Conservation (phyloP, 306 rosid genomes). For the Lotus japonicus region DNA sequence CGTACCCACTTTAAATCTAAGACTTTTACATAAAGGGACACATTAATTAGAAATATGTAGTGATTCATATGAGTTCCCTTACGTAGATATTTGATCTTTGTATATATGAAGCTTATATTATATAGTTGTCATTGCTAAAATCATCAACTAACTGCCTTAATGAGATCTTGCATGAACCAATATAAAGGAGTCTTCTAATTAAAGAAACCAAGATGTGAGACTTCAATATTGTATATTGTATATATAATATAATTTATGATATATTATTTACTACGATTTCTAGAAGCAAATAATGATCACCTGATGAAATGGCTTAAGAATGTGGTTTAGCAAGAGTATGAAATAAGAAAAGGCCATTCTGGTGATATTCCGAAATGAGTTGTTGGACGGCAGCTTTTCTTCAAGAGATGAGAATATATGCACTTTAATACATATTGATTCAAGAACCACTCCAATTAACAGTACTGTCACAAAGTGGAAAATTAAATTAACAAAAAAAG, state of each 20-base stretch:
- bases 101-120: not conserved
- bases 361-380: not conserved
- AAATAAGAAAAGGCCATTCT: constrained; percentile 11
- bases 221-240: not conserved
- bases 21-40: too few species aligned
- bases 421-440: too few species aligned
- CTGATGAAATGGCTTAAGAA: not conserved
- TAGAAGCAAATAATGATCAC: not conserved
- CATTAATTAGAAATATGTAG: too few species aligned
- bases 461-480: too few species aligned
- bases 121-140: not conserved
- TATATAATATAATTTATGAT: not conserved
- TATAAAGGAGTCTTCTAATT: not conserved
- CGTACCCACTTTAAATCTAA: too few species aligned
- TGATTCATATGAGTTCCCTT: too few species aligned
- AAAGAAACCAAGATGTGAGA: not conserved
- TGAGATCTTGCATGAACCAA: not conserved
- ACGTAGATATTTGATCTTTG: not conserved
- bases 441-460: too few species aligned
- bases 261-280: not conserved
- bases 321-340: not conserved
- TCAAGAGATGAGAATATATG: constrained; percentile 11
- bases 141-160: not conserved
- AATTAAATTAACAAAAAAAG: too few species aligned
- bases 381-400: constrained; percentile 20